A percentile compares a stretch with the other conserved stretches of the same genome.
Evolutionary conservation across 352 stramenopile species (phyloP).

Genomic region (Globisporangium cystogenes): DNA sequence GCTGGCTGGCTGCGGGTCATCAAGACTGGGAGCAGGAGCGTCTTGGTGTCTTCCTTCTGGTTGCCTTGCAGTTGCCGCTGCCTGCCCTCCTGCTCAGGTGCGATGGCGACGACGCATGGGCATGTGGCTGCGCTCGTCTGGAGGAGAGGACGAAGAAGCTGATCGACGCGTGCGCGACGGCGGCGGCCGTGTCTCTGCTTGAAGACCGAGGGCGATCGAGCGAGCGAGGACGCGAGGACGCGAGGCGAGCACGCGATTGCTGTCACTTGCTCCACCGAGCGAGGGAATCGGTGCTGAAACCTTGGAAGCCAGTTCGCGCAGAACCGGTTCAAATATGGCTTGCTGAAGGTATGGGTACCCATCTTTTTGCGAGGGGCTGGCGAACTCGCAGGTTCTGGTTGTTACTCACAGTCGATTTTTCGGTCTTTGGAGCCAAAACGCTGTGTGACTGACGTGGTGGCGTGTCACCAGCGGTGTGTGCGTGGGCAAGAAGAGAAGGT

Average conservation of each 20-base stretch:
- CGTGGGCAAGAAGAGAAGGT: too few species aligned
- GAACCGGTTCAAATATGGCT: not conserved
- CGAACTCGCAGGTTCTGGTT: not conserved
- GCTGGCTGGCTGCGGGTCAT: not conserved
- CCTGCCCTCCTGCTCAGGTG: too few species aligned
- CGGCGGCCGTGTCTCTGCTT: not conserved
- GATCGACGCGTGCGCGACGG: too few species aligned
- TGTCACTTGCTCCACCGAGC: not conserved
- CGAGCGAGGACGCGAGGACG: too few species aligned
- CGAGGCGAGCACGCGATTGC: not conserved
- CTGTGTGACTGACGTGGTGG: too few species aligned
- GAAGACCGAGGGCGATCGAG: too few species aligned
- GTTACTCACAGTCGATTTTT: not conserved
- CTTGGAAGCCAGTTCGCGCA: not conserved
- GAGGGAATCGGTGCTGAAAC: not conserved
- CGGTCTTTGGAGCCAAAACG: not conserved
- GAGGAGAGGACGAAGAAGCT: too few species aligned
- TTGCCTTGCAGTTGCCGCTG: too few species aligned
- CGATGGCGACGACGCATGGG: not conserved
- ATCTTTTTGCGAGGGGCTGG: not conserved
- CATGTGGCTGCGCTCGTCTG: not conserved
- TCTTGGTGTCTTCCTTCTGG: too few species aligned
- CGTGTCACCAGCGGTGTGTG: too few species aligned
- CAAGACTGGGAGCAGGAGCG: too few species aligned
- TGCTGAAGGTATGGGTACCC: not conserved